Evolutionary conservation across 768 basidiomycete species (phyloP).

Genomic region (Termitomyces sp.): DNA sequence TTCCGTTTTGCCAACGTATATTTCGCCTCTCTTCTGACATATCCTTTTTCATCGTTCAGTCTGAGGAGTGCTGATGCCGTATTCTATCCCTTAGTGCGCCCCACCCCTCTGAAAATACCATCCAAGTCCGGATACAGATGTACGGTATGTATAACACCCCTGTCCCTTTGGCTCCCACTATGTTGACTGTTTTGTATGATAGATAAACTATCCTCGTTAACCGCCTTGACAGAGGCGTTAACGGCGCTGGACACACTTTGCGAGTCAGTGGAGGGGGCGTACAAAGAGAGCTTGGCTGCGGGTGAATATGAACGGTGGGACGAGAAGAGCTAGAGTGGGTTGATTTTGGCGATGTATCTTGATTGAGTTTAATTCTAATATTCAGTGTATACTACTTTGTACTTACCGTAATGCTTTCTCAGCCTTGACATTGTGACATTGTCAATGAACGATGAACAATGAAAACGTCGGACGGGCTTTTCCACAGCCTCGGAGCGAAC

Average conservation of each 20-base stretch:
- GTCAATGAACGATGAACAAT: background rate
- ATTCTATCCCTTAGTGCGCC: slow-evolving; percentile 52
- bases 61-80: background rate
- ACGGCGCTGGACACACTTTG: slow-evolving; percentile 75
- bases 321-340: slow-evolving; percentile 46
- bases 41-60: background rate
- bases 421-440: background rate
- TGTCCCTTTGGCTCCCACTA: background rate
- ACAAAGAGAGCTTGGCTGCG: slow-evolving; percentile 50
- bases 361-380: slow-evolving; percentile 7
- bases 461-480: background rate
- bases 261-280: slow-evolving; percentile 63
- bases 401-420: slow-evolving; percentile 1
- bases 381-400: slow-evolving; percentile 8
- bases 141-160: slow-evolving; percentile 64
- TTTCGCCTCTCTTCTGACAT: background rate
- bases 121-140: slow-evolving; percentile 99
- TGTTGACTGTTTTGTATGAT: slow-evolving; percentile 1
- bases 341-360: slow-evolving; percentile 5
- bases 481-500: too few species aligned
- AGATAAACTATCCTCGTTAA: slow-evolving; percentile 87
- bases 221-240: slow-evolving; percentile 74
- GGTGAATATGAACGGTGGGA: slow-evolving; percentile 63
- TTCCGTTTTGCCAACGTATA: background rate
- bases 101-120: slow-evolving; percentile 95